Base-by-base conservation (phyloP, 768 basidiomycete species). In the Trametes cingulata region DNA sequence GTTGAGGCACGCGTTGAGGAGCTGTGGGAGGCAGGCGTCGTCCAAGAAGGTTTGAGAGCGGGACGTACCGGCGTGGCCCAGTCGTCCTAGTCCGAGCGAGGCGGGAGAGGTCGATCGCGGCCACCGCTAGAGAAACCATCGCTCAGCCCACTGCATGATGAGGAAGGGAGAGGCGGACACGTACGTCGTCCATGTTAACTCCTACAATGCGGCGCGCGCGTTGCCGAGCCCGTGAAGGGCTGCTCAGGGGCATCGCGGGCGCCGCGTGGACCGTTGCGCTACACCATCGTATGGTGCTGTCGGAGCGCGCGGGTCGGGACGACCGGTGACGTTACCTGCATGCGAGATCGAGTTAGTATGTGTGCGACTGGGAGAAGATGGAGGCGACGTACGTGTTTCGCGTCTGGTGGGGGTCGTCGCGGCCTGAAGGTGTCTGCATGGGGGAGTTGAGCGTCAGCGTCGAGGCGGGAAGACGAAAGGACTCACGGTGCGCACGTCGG, bases 161-260 rank as follows among this genome's bases (percentile, higher is more conserved):
- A n/a, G 7, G n/a, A 29, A 13, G 15, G 5, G 14, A 15, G 15
- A 17, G 9, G 27, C 4, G 46, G 15, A 3, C 25, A 48, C 35
- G 35, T 17, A 50, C 48, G 33, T 50, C 48, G 33, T 14, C 33
- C 12, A 22, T n/a, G 48, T 27, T 35, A 15, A 50, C 17, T 27
- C 48, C 35, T 50, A 19, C 48, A 50, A 37, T 50, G 48, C 48
- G 33, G 48, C 48, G 19, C 48, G 48, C 48, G 48, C 48, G 39
- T 14, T 13, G 14, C 39, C 39, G 39, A 14, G 39, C 39, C 39
- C 14, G 29, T 33, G 4, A 5, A 33, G 29, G 29, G 29, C 29
- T 33, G 10, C 10, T 10, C 4, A 4, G 6, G 10, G 29, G 29
- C 39, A 5, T 19, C 35, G 25, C 13, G 20, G 13, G 25, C 20